A percentile compares a stretch with the other conserved stretches of the same genome.
These are phyloP conservation scores for Ganoderma sinense DNA, from an alignment of 1,284 basidiomycete species.

Conservation along the genomic window DNA sequence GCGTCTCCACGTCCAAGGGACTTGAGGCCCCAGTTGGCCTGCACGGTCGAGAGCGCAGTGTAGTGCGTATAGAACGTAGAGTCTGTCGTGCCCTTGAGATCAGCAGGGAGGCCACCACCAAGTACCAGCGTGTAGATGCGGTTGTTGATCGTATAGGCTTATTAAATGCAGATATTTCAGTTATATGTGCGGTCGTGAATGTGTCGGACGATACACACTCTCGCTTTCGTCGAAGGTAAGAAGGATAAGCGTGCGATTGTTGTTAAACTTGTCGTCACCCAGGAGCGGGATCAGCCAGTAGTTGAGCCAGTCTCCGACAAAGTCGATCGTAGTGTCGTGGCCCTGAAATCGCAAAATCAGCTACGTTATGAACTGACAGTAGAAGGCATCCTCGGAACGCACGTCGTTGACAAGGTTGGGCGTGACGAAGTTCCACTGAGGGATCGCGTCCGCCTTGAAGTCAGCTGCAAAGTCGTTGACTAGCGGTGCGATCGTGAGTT, in stretches of 20 bases:
- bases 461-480: slow-evolving; percentile 67
- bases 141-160: slow-evolving; percentile 52
- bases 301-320: slow-evolving; percentile 55
- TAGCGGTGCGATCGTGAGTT: background rate
- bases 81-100: slow-evolving; percentile 55
- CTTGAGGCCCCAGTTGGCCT: slow-evolving; percentile 71
- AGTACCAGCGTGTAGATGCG: slow-evolving; percentile 56
- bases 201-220: slow-evolving; percentile 45
- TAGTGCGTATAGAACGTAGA: slow-evolving; percentile 72
- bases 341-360: slow-evolving; percentile 22
- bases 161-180: slow-evolving; percentile 33
- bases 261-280: slow-evolving; percentile 54
- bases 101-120: slow-evolving; percentile 57
- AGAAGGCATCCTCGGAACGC: background rate
- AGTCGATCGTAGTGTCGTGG: slow-evolving; percentile 67
- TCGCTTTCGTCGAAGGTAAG: slow-evolving; percentile 68
- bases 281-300: slow-evolving; percentile 66
- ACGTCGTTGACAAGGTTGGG: slow-evolving; percentile 69
- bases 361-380: background rate
- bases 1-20: slow-evolving; percentile 65
- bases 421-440: slow-evolving; percentile 72
- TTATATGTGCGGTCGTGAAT: slow-evolving; percentile 31
- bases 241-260: slow-evolving; percentile 58
- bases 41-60: slow-evolving; percentile 63
- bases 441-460: slow-evolving; percentile 55